phyloP scores from a whole-genome alignment of 371 early-diverging fungal species.

The Mortierella sp. region DNA sequence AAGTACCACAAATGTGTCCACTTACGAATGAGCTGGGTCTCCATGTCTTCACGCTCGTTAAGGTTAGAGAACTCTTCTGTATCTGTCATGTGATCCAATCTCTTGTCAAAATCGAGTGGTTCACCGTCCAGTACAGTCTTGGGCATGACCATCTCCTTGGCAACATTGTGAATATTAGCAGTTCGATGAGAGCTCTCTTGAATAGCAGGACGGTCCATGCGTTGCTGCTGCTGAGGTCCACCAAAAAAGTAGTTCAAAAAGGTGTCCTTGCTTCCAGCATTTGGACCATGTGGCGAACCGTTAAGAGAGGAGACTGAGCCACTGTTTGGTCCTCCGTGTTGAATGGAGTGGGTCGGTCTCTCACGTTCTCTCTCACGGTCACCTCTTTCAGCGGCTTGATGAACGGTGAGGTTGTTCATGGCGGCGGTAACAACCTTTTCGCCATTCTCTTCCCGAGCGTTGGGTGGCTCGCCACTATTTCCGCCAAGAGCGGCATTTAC shows the following conservation, averaged over 20 bases:
- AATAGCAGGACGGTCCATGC: slow-evolving; percentile 29
- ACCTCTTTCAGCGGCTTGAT: slow-evolving; percentile 39
- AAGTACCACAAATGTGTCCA: slow-evolving; percentile 5
- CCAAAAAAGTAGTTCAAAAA: slow-evolving; percentile 87
- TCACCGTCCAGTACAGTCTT: slow-evolving; percentile 60
- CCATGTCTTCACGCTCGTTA: slow-evolving; percentile 83
- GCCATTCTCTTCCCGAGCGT: slow-evolving; percentile 34
- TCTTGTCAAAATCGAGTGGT: slow-evolving; percentile 53
- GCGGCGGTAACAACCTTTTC: slow-evolving; percentile 33
- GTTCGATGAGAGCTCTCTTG: slow-evolving; percentile 25
- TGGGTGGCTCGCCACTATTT: slow-evolving; percentile 29
- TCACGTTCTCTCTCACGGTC: slow-evolving; percentile 51
- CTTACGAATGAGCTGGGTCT: slow-evolving; percentile 87
- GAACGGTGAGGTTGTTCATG: slow-evolving; percentile 48
- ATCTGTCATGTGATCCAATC: slow-evolving; percentile 57
- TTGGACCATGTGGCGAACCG: slow-evolving; percentile 40
- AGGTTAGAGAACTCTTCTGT: slow-evolving; percentile 56
- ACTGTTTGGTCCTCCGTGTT: slow-evolving; percentile 33
- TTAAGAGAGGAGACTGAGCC: slow-evolving; percentile 32
- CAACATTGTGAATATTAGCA: slow-evolving; percentile 30
- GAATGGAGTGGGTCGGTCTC: slow-evolving; percentile 25
- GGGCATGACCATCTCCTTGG: slow-evolving; percentile 60
- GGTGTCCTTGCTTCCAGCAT: slow-evolving; percentile 64
- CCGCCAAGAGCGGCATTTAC: slow-evolving; percentile 37
- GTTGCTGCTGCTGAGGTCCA: slow-evolving; percentile 55